A percentile compares a stretch with the other conserved stretches of the same genome.
Evolutionary conservation across 164 flowering plant species (phyloP).

Genomic region (Litsea cubeba): DNA sequence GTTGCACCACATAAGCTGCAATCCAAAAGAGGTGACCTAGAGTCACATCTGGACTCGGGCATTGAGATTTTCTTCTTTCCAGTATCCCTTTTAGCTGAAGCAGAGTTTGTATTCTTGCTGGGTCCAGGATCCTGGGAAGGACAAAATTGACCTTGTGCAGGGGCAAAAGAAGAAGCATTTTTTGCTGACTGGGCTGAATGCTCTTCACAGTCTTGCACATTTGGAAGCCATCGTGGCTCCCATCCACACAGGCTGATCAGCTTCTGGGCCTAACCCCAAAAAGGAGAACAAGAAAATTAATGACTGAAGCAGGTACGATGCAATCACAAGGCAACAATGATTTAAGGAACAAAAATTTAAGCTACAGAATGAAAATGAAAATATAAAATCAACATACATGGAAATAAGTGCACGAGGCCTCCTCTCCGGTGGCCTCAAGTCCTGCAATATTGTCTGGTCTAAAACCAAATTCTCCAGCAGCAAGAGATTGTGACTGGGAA

Average conservation of each 20-base stretch:
- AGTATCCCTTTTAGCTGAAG: slow-evolving; percentile 49
- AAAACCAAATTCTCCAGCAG: slow-evolving; percentile 44
- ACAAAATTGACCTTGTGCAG: slow-evolving; percentile 32
- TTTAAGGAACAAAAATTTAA: not conserved
- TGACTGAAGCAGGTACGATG: not conserved
- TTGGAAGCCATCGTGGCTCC: slow-evolving; percentile 96
- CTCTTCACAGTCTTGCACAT: slow-evolving; percentile 91
- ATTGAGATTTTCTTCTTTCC: slow-evolving; percentile 47
- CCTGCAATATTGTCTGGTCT: slow-evolving; percentile 52
- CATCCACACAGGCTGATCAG: slow-evolving; percentile 96
- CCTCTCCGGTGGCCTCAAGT: slow-evolving; percentile 51
- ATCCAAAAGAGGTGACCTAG: slow-evolving; percentile 81
- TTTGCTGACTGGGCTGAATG: slow-evolving; percentile 96
- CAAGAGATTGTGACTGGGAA: slow-evolving; percentile 37
- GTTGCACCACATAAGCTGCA: slow-evolving; percentile 98
- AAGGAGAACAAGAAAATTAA: slow-evolving; percentile 3
- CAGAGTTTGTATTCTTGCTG: slow-evolving; percentile 55
- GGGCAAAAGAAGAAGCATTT: slow-evolving; percentile 73
- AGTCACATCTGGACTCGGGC: slow-evolving; percentile 56
- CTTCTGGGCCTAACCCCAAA: slow-evolving; percentile 70
- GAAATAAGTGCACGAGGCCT: slow-evolving; percentile 38
- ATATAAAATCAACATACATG: slow-evolving; percentile 43
- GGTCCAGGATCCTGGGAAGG: slow-evolving; percentile 46
- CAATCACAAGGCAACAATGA: slow-evolving; percentile 5
- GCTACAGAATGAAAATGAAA: not conserved